A percentile compares a stretch with the other conserved stretches of the same genome.
phyloP scores from a whole-genome alignment of 139 green algal genomes.

The Volvox reticuliferus region DNA sequence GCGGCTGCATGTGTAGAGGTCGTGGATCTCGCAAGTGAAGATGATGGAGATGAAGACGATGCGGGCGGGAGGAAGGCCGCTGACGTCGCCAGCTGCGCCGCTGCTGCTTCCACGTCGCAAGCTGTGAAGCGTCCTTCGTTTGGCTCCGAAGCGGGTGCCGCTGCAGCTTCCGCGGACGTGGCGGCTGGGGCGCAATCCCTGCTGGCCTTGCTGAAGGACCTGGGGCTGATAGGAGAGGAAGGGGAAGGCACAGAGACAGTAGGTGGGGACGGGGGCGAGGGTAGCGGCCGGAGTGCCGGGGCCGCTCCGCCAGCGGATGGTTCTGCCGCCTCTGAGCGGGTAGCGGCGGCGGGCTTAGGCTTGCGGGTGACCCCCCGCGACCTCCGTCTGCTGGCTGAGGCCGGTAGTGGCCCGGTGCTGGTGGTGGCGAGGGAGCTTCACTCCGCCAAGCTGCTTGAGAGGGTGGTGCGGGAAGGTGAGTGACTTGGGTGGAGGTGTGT shows the following conservation, averaged over 20 bases:
- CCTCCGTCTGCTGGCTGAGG: conserved; percentile 19
- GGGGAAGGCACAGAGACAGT: not conserved
- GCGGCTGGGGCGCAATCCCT: not conserved
- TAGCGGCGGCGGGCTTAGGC: not conserved
- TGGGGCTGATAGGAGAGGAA: conserved; percentile 9
- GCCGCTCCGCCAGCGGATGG: no score
- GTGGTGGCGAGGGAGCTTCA: conserved; percentile 72
- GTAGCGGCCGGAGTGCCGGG: not conserved
- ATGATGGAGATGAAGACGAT: not conserved
- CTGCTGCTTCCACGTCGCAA: no score
- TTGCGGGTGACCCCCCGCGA: conserved; percentile 1
- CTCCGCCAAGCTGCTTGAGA: conserved; percentile 63
- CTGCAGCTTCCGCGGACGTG: not conserved
- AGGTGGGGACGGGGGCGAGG: not conserved
- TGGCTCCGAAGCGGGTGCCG: not conserved
- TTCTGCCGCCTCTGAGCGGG: not conserved
- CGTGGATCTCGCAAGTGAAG: not conserved
- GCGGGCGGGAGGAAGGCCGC: not conserved
- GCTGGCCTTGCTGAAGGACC: conserved; percentile 10
- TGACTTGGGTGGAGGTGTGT: conserved; percentile 56
- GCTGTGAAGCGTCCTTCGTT: not conserved
- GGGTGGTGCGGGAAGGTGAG: conserved; percentile 58
- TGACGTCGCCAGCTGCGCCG: not conserved
- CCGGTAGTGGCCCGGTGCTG: conserved; percentile 59
- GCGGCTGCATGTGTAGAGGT: not conserved